Percentiles rank a stretch among this genome's conserved stretches.
Conservation (phyloP, 352 stramenopile genomes). For the Ophiocytium majus region DNA sequence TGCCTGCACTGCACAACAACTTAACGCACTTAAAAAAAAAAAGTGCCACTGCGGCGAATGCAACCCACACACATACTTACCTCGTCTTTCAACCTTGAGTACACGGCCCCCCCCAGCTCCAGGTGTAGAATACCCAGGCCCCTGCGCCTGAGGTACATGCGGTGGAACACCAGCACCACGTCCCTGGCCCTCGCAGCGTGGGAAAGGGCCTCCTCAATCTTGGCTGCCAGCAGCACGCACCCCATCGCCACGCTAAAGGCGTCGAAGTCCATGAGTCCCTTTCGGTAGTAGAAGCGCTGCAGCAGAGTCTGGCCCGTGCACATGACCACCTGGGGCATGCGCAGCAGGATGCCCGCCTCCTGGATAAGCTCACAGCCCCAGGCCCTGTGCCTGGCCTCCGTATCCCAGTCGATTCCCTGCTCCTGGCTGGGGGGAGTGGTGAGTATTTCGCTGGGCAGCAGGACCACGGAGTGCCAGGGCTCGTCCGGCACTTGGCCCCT, state of each 20-base stretch:
- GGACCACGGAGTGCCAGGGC: slow-evolving; percentile 54
- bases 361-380: slow-evolving; percentile 84
- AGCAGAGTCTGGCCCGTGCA: slow-evolving; percentile 81
- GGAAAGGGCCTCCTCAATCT: slow-evolving; percentile 71
- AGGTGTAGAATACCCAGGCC: slow-evolving; percentile 25
- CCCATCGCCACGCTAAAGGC: slow-evolving; percentile 78
- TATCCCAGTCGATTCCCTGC: slow-evolving; percentile 52
- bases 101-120: slow-evolving; percentile 34
- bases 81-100: background rate
- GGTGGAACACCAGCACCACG: slow-evolving; percentile 78
- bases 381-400: slow-evolving; percentile 64
- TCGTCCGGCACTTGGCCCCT: slow-evolving; percentile 28
- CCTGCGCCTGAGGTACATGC: slow-evolving; percentile 64
- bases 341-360: slow-evolving; percentile 75
- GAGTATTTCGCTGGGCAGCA: slow-evolving; percentile 53
- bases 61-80: slow-evolving; percentile 9
- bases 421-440: slow-evolving; percentile 38
- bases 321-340: slow-evolving; percentile 79
- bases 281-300: slow-evolving; percentile 81
- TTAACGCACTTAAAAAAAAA: too few species aligned
- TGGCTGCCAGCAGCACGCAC: slow-evolving; percentile 79
- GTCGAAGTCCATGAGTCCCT: slow-evolving; percentile 66
- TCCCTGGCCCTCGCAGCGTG: slow-evolving; percentile 37
- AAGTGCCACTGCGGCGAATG: too few species aligned
- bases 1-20: too few species aligned